These are phyloP conservation scores for Tubosaeta sp. DNA, from an alignment of 768 basidiomycete genomes.

Conservation along the genomic window DNA sequence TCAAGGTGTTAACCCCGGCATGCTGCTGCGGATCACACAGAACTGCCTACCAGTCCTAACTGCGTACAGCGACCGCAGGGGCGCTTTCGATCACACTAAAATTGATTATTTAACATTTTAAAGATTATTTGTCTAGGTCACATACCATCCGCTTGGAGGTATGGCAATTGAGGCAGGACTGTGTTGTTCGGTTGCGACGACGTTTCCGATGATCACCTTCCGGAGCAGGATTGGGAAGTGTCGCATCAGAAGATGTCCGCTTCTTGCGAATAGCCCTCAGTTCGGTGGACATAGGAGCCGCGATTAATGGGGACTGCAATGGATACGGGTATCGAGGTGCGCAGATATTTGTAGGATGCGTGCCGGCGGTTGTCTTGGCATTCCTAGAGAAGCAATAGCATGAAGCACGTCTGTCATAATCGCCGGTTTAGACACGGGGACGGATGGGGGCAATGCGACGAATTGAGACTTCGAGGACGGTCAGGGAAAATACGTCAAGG, in stretches of 20 bases:
- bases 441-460: constrained; percentile 11
- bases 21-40: constrained; percentile 23
- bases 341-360: constrained; percentile 26
- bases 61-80: constrained; percentile 45
- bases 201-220: constrained; percentile 56
- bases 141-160: constrained; percentile 70
- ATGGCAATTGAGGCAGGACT: constrained; percentile 71
- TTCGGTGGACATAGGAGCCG: constrained; percentile 26
- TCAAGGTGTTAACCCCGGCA: constrained; percentile 3
- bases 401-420: constrained; percentile 4
- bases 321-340: constrained; percentile 3
- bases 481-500: constrained; percentile 11
- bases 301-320: constrained; percentile 1
- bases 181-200: constrained; percentile 69
- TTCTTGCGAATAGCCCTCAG: constrained; percentile 27
- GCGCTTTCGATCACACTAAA: constrained; percentile 45
- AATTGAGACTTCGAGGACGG: constrained; percentile 1
- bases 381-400: constrained; percentile 1
- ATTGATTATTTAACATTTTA: background rate
- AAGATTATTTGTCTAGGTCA: background rate
- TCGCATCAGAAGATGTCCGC: constrained; percentile 22
- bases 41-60: constrained; percentile 34
- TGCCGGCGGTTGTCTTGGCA: constrained; percentile 21
- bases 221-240: constrained; percentile 29
- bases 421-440: constrained; percentile 7